These are phyloP conservation scores for Cardamine resedifolia DNA, from an alignment of 345 rosid species.

Conservation along the genomic window DNA sequence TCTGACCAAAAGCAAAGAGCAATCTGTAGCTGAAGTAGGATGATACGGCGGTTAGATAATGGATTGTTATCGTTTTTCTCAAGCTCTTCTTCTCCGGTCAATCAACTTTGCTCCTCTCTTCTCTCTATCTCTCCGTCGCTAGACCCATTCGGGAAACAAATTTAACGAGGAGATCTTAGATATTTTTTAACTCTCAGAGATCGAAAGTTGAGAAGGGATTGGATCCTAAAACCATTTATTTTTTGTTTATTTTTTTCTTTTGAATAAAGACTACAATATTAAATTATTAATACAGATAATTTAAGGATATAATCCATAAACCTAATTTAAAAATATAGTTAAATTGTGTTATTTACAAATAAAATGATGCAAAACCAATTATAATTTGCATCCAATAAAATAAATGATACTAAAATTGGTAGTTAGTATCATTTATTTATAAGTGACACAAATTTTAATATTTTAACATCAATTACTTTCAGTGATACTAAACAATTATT, in stretches of 20 bases:
- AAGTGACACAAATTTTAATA: no score
- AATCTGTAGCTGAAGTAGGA: conserved; percentile 75
- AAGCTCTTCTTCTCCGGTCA: neutral
- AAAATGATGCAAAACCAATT: no score
- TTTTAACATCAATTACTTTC: no score
- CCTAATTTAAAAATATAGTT: no score
- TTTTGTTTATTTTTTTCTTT: neutral
- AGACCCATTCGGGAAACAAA: neutral
- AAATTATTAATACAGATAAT: neutral
- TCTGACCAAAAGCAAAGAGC: conserved; percentile 68
- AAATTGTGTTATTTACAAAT: no score
- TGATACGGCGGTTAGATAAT: conserved; percentile 61
- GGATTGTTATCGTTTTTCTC: conserved; percentile 56
- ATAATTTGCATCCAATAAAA: no score
- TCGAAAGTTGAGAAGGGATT: neutral
- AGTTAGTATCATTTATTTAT: no score
- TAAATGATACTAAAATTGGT: no score
- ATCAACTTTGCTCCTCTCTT: neutral
- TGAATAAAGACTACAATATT: neutral
- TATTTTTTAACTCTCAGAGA: neutral
- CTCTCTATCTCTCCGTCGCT: neutral
- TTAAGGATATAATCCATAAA: neutral
- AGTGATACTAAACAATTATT: no score
- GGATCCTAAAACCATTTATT: conserved; percentile 8
- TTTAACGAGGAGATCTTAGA: conserved; percentile 8